Base-by-base conservation (phyloP, 2,329 filamentous ascomycete genomes). In the Exophiala xenobiotica region DNA sequence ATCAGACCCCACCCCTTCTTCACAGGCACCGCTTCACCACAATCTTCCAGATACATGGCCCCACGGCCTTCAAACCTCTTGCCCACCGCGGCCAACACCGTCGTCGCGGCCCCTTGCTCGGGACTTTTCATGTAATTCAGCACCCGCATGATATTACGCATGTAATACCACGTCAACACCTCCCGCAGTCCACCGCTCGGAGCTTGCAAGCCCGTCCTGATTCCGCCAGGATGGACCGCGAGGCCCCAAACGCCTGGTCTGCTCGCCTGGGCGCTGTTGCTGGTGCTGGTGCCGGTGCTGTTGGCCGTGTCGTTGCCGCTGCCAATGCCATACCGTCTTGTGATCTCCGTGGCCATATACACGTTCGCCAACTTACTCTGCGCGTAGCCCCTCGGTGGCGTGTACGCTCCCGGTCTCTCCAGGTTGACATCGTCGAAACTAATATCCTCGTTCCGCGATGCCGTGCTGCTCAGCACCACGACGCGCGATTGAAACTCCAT, bases 331-430 rank as follows among this genome's bases (percentile, higher is more conserved):
- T 78, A 80, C 0, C 68, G 69, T 1, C 77, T 69, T 24, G 80
- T 77, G 20, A 81, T 68, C 49, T 78, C 70, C 52, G 75, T 78
- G 3, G 77, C 73, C 46, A 76, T 73, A 56, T 71, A 76, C 14
- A 80, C 70, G 51, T 76, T 78, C 9, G 78, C 77, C 0, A 71
- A 69, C 57, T 82, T 82, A 43, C 69, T 67, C 56, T 78, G 73
- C 0, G 68, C 72, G 51, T 82, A 82, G 0, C 74, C 67, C 1
- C 49, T 31, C 49, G 62, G 67, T 0, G 67, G 67, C 2, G 68
- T 55, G 53, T 73, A 72, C 4, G 31, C 38, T 31, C 69, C 62
- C 12, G 63, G 64, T 33, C 72, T 68, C 14, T 19, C 18, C 50
- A 71, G 68, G 60, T 73, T 67, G 59, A 77, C 67, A 50, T 75